phyloP scores from a whole-genome alignment of 257 asterid genomes.

The Nyctanthes arbortristis region DNA sequence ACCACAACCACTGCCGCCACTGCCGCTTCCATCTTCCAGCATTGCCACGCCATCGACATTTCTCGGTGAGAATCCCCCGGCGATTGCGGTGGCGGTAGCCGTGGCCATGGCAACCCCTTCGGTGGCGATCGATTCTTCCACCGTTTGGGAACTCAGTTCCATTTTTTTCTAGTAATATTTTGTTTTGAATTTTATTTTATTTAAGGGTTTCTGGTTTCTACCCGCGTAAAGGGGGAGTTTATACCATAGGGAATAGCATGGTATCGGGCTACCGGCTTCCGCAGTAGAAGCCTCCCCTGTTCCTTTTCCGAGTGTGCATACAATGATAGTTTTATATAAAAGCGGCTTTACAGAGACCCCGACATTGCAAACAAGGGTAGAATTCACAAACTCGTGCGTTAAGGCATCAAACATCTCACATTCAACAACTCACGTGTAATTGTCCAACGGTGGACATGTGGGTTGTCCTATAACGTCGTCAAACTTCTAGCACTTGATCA shows the following conservation, averaged over 20 bases:
- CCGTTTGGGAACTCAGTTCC: background rate
- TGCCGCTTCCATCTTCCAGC: conserved; percentile 36
- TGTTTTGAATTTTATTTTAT: background rate
- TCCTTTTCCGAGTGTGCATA: background rate
- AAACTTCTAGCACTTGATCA: too few species aligned
- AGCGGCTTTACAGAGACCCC: too few species aligned
- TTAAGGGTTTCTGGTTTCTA: background rate
- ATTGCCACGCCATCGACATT: conserved; percentile 30
- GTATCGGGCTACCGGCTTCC: background rate
- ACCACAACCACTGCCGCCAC: conserved; percentile 33
- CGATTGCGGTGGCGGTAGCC: background rate
- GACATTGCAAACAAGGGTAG: too few species aligned
- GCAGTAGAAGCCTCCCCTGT: background rate
- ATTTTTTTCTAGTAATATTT: background rate
- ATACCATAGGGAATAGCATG: background rate
- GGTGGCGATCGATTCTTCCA: background rate
- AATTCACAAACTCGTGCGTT: too few species aligned
- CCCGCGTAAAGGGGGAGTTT: background rate
- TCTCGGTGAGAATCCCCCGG: background rate
- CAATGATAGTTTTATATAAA: background rate
- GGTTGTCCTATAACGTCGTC: too few species aligned
- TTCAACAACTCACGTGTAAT: too few species aligned
- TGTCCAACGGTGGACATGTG: too few species aligned
- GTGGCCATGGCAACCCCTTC: too few species aligned
- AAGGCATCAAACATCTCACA: too few species aligned